phyloP scores from a whole-genome alignment of 2,329 filamentous ascomycete genomes.

The Furcasterigmium sp. region DNA sequence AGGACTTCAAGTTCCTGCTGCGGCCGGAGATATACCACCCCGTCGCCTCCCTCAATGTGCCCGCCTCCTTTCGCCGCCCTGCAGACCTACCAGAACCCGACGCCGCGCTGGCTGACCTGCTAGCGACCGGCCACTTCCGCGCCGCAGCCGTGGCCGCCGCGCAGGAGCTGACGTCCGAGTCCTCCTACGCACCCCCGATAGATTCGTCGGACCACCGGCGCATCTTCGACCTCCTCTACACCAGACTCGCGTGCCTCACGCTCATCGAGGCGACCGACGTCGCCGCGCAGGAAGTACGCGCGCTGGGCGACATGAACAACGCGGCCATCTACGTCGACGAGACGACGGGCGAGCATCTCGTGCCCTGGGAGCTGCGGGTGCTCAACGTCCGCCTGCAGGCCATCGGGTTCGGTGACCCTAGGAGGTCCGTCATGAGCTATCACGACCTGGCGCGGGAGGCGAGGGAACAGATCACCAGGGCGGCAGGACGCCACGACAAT shows the following conservation, averaged over 20 bases:
- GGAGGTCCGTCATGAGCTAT: constrained; percentile 82
- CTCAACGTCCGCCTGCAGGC: constrained; percentile 80
- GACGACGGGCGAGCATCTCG: constrained; percentile 55
- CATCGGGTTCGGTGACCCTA: constrained; percentile 77
- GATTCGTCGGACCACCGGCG: constrained; percentile 52
- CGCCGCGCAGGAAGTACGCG: constrained; percentile 62
- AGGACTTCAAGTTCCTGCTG: constrained; percentile 77
- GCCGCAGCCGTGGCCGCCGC: constrained; percentile 67
- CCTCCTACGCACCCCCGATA: constrained; percentile 28
- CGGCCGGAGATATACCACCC: constrained; percentile 79
- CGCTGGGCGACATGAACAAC: constrained; percentile 56
- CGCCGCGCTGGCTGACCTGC: constrained; percentile 61
- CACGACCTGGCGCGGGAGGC: constrained; percentile 84
- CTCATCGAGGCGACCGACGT: constrained; percentile 68
- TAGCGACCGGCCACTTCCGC: constrained; percentile 72
- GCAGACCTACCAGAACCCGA: constrained; percentile 56
- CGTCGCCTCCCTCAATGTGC: constrained; percentile 58
- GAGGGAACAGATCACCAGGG: constrained; percentile 50
- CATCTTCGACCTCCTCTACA: constrained; percentile 77
- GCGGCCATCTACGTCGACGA: constrained; percentile 50
- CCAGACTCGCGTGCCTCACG: constrained; percentile 74
- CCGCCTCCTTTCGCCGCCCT: constrained; percentile 64
- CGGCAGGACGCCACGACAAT: constrained; percentile 37
- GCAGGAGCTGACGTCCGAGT: constrained; percentile 50
- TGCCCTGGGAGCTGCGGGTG: constrained; percentile 83